A percentile compares a stretch with the other conserved stretches of the same genome.
These are phyloP conservation scores for Neonectria punicea DNA, from an alignment of 2,329 filamentous ascomycete species.

Conservation along the genomic window DNA sequence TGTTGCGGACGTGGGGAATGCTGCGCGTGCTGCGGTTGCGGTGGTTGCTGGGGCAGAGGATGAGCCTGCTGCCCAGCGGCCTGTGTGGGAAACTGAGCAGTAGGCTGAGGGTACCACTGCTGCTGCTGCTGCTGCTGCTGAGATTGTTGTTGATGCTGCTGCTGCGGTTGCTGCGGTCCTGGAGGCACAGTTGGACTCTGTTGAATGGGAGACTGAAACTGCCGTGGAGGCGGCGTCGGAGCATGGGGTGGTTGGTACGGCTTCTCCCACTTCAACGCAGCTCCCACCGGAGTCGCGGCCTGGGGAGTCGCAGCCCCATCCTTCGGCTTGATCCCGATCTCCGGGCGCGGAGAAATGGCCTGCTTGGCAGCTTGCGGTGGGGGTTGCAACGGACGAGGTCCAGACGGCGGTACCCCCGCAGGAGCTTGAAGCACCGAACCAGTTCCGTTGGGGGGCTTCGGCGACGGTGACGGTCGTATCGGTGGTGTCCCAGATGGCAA, in stretches of 20 bases:
- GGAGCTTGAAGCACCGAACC: conserved; percentile 52
- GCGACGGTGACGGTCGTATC: conserved; percentile 42
- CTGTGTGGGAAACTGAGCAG: conserved; percentile 36
- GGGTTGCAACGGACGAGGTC: conserved; percentile 47
- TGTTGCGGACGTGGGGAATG: conserved; percentile 38
- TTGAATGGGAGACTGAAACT: conserved; percentile 38
- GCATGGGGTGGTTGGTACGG: conserved; percentile 51
- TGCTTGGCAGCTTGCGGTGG: conserved; percentile 46
- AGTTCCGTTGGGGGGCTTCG: conserved; percentile 45
- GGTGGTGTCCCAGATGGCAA: conserved; percentile 43
- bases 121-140: conserved; percentile 26
- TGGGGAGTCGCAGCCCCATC: conserved; percentile 40
- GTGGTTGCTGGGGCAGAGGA: conserved; percentile 30
- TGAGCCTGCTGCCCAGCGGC: conserved; percentile 36
- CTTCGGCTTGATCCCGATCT: conserved; percentile 45
- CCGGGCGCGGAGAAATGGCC: conserved; percentile 49
- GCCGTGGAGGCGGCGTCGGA: conserved; percentile 41
- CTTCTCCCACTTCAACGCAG: conserved; percentile 54
- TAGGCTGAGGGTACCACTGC: conserved; percentile 37
- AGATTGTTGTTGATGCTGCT: conserved; percentile 26
- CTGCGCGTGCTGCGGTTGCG: conserved; percentile 20
- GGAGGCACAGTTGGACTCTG: conserved; percentile 36
- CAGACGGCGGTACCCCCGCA: conserved; percentile 45
- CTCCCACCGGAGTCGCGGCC: conserved; percentile 36
- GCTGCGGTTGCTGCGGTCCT: conserved; percentile 34